A percentile compares a stretch with the other conserved stretches of the same genome.
Conservation (phyloP, 2,329 filamentous ascomycete genomes). For the Lizonia empirigonia region DNA sequence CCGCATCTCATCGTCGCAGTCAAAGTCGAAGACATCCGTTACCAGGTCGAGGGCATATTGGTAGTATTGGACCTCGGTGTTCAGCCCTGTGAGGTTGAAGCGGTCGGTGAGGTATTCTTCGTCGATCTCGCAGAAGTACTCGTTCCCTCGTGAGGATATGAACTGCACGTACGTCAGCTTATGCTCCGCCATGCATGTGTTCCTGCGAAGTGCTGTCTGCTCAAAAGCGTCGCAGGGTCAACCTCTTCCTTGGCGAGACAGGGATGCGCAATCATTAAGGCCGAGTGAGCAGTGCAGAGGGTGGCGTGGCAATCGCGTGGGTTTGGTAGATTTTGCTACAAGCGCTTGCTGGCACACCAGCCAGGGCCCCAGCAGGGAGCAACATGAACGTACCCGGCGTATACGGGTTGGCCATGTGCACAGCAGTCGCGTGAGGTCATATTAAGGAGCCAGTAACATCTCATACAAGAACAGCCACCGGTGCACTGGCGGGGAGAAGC, state of each 20-base stretch:
- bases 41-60: constrained; percentile 98
- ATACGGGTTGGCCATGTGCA: not conserved
- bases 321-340: not conserved
- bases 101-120: constrained; percentile 98
- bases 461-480: not conserved
- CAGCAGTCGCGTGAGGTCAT: not conserved
- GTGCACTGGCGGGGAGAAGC: constrained; percentile 7
- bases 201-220: not conserved
- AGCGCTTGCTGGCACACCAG: not conserved
- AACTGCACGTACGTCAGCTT: constrained; percentile 65
- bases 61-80: constrained; percentile 97
- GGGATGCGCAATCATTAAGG: not conserved
- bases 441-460: not conserved
- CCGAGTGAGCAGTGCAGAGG: not conserved
- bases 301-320: not conserved
- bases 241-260: not conserved
- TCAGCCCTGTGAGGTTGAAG: constrained; percentile 96
- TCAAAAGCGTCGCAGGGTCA: not conserved
- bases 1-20: constrained; percentile 97
- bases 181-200: not conserved
- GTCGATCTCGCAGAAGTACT: constrained; percentile 99
- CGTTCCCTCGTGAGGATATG: constrained; percentile 95
- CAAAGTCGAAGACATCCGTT: constrained; percentile 97
- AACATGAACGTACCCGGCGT: constrained; percentile 5
- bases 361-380: not conserved